Evolutionary conservation across 768 basidiomycete species (phyloP), one percentile per base, ranked within the genome.

Genomic region (Tricholoma hemisulphureum): DNA sequence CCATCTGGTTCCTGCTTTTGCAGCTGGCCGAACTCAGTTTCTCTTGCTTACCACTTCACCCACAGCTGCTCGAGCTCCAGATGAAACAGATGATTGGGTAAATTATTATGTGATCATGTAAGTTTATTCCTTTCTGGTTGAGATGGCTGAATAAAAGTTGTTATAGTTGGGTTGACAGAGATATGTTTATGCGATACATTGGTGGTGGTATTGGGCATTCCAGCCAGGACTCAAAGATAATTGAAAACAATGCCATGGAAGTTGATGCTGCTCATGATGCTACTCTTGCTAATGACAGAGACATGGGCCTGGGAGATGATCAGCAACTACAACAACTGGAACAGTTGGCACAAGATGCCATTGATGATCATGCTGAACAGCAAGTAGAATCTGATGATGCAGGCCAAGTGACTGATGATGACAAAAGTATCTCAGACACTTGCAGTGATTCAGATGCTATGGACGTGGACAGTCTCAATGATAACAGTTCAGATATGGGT

Each of bases 1-100:
- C 55, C 71, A 76, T 45, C 48, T 75, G 1, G 71, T 72, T 6
- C 73, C 75, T 1, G 65, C 57, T 1, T 76, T 73, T 57, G 29
- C 51, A 0, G 58, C 63, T 29, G 73, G 70, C 0, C 50, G 55
- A 0, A 43, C 48, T 21, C 61, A 60, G 10, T 53, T 65, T 10
- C 56, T 65, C 5, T 4, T 37, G 10, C 29, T 18, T 6, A 56
- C 29, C 29, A 31, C 10, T 31, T 31, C 29, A 31, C 29, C 29
- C 29, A 31, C 29, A 31, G 29, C 29, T 31, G 29, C 29, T 31
- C 29, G 29, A 31, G 29, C 29, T n/a, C n/a, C n/a, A n/a, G n/a
- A n/a, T n/a, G n/a, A n/a, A n/a, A n/a, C n/a, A n/a, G n/a, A n/a
- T n/a, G 6, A 43, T 74, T 72, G 61, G 67, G 74, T 1, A 67